Evolutionary conservation across 2,329 filamentous ascomycete genomes (phyloP).

Genomic region (Hypoxylon sp.): DNA sequence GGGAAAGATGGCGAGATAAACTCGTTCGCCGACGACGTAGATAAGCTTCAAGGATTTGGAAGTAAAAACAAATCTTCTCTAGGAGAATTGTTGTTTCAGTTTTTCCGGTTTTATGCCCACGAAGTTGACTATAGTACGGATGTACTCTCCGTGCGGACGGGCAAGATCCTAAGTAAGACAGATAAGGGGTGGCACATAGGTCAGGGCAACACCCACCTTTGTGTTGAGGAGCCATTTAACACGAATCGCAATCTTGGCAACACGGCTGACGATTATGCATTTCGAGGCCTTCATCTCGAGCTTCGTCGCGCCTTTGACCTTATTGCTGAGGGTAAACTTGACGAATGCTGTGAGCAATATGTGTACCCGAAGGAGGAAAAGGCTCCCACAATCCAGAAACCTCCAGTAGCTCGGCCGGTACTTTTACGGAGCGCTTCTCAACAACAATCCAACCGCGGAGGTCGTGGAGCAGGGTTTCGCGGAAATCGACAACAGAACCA

Average conservation of each 20-base stretch:
- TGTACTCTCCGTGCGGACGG: constrained; percentile 87
- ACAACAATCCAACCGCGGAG: constrained; percentile 65
- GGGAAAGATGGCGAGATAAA: constrained; percentile 76
- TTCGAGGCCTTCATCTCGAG: constrained; percentile 90
- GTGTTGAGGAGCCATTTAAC: constrained; percentile 98
- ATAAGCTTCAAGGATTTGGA: constrained; percentile 81
- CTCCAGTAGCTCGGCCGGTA: constrained; percentile 68
- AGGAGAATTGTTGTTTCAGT: constrained; percentile 91
- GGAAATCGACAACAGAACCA: constrained; percentile 61
- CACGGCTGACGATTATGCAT: constrained; percentile 95
- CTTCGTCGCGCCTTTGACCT: constrained; percentile 89
- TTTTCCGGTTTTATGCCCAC: constrained; percentile 95
- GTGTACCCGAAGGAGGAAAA: constrained; percentile 88
- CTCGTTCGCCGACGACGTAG: constrained; percentile 89
- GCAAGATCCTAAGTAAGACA: constrained; percentile 81
- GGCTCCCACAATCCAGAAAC: constrained; percentile 68
- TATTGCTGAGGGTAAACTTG: constrained; percentile 82
- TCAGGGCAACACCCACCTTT: constrained; percentile 82
- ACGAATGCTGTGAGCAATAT: constrained; percentile 88
- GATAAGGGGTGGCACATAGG: constrained; percentile 90
- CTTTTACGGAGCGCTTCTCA: constrained; percentile 74
- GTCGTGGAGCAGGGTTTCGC: constrained; percentile 61
- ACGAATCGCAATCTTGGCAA: constrained; percentile 90
- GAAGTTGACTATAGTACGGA: constrained; percentile 90
- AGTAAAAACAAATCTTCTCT: constrained; percentile 84